Evolutionary conservation across 441 rosid genomes (phyloP), one percentile per base, ranked within the genome.

Genomic region (Euphorbia corollata): DNA sequence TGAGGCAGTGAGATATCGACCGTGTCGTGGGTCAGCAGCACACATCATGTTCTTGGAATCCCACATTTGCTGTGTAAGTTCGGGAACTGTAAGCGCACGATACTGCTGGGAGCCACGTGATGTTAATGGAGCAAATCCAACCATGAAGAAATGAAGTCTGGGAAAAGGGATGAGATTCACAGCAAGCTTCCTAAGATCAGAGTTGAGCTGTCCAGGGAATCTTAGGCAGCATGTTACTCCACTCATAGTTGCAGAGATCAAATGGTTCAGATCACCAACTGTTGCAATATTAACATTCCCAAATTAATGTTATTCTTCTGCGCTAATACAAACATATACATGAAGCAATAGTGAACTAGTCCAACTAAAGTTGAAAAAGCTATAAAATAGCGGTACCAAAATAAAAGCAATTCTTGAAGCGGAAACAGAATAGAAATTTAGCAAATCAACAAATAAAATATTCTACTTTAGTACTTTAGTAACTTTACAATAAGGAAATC

Each of bases 121-220:
- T 1, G 73, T 70, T 0, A 70, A n/a, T 7, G 73, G 73, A 63
- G 73, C 73, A 62, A 69, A 69, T 23, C 72, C 72, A 53, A 77
- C 78, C 81, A 78, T 78, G 22, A 78, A 78, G 66, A 78, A 75
- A 45, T 79, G 82, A 15, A 79, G 75, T 1, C 79, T 79, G 1
- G 82, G 82, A 65, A 79, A 79, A 60, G 82, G 79, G 57, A 79
- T 79, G 61, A 75, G 82, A 47, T 79, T 79, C 72, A 79, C 82
- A 2, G 82, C 79, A 59, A 79, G 82, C 66, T 79, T 79, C 71
- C 82, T 70, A 9, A 79, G 79, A 32, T 79, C 82, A 30, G 82
- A 79, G 71, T 79, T 71, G 8, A 71, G 69, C 54, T 71, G 74
- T 2, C 74, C 74, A 12, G 74, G 74, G 39, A 71, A 71, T 72